phyloP scores from a whole-genome alignment of 1,284 basidiomycete genomes.

The Inonotus obliquus region DNA sequence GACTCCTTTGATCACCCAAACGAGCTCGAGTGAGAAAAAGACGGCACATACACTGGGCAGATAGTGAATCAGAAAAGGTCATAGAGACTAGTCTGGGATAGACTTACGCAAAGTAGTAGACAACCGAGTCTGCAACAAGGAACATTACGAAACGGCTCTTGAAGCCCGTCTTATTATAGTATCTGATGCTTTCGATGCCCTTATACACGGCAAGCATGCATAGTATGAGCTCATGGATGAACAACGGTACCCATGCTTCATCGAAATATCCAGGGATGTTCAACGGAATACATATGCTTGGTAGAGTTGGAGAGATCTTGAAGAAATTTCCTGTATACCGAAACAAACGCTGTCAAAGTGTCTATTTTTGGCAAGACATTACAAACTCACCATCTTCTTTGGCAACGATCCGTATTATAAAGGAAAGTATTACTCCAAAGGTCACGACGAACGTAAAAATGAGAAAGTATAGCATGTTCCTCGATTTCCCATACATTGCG shows the following conservation, averaged over 20 bases:
- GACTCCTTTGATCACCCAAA: slow-evolving; percentile 4
- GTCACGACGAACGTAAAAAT: not conserved
- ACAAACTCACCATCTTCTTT: not conserved
- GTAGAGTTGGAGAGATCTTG: not conserved
- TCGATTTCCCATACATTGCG: not conserved
- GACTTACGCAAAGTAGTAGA: slow-evolving; percentile 5
- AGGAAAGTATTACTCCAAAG: not conserved
- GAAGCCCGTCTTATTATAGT: not conserved
- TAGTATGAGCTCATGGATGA: not conserved
- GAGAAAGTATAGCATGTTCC: not conserved
- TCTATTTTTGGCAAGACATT: not conserved
- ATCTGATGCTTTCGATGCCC: not conserved
- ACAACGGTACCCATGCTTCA: not conserved
- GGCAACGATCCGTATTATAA: not conserved
- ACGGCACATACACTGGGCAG: not conserved
- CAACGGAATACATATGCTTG: not conserved
- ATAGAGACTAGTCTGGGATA: too few species aligned
- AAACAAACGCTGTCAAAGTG: not conserved
- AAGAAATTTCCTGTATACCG: not conserved
- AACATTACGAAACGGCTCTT: slow-evolving; percentile 1
- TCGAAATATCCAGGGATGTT: not conserved
- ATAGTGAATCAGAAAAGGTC: not conserved
- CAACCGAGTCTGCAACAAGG: slow-evolving; percentile 6
- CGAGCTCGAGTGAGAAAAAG: not conserved
- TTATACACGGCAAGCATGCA: not conserved